Base-by-base conservation (phyloP, 495 filamentous ascomycete genomes). In the Jackrogersella multiformis region DNA sequence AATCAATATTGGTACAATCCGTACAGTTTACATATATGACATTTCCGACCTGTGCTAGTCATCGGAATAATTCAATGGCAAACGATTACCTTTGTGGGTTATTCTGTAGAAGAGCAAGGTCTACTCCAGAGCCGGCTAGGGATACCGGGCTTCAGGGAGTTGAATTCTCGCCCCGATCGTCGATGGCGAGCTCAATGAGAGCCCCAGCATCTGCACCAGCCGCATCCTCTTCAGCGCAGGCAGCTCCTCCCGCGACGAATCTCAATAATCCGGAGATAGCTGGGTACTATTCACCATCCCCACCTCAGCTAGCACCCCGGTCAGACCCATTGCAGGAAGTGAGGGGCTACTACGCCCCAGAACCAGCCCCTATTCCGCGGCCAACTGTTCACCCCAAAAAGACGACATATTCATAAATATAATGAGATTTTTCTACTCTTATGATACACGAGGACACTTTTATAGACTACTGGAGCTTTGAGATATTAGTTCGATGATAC, bases 271-370 rank as follows among this genome's bases (percentile, higher is more conserved):
- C 64, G 9, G 69, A 72, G 34, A 9, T 68, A 20, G 36, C 59
- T 57, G 69, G 69, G 2, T 72, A 68, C 26, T 72, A 68, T 42
- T 68, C 69, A 24, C 69, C 69, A 26, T 41, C 60, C 21, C 59
- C 59, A 24, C 64, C 69, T 4, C 12, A 0, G 5, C 5, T 45
- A 2, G n/a, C 34, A 18, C 55, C 34, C 0, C 20, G 23, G 1
- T 23, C 55, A 5, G 34, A 61, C 44, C 48, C 55, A 8, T 41
- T 55, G 4, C 51, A 34, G 34, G 69, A 68, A 34, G 23, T 68
- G 18, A 67, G 69, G 23, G 69, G 69, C 4, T 72, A 68, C 41
- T 72, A 72, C 16, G 69, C 66, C 20, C 66, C 66, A 24, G 51
- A 61, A 18, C 49, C 61, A 16, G 55, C 30, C 20, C 38, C 63